phyloP scores from a whole-genome alignment of 2,329 filamentous ascomycete genomes.

The Pseudogymnoascus sp. region DNA sequence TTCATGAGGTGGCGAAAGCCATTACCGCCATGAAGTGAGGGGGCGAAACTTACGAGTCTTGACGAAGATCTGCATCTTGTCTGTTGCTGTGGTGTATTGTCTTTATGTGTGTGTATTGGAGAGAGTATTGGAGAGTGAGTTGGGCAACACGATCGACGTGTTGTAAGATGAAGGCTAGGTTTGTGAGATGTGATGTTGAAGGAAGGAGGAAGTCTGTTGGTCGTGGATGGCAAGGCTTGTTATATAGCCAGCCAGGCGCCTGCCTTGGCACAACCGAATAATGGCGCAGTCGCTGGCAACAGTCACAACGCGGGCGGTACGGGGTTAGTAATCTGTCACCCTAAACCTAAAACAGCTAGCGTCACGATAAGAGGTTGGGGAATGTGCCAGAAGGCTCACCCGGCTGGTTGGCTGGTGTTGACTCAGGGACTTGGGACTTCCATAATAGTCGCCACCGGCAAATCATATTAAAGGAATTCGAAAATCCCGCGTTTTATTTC shows the following conservation, averaged over 20 bases:
- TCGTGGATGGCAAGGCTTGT: slow-evolving; percentile 14
- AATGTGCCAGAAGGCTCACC: slow-evolving; percentile 5
- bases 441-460: neutral
- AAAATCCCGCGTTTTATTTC: neutral
- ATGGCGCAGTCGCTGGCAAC: neutral
- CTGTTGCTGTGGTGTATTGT: slow-evolving; percentile 8
- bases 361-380: neutral
- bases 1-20: slow-evolving; percentile 28
- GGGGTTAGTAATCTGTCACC: neutral
- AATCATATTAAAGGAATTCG: neutral
- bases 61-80: slow-evolving; percentile 90
- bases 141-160: slow-evolving; percentile 10
- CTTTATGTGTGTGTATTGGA: slow-evolving; percentile 8
- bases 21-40: slow-evolving; percentile 20
- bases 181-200: slow-evolving; percentile 5
- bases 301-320: neutral
- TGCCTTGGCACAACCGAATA: slow-evolving; percentile 3
- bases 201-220: slow-evolving; percentile 9
- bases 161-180: neutral
- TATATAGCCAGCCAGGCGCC: slow-evolving; percentile 13
- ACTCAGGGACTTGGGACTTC: neutral
- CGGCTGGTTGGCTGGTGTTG: neutral
- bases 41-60: slow-evolving; percentile 73
- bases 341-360: neutral
- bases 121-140: slow-evolving; percentile 13